Evolutionary conservation across 2,329 filamentous ascomycete genomes (phyloP).

Genomic region (Penicillium oxalicum): DNA sequence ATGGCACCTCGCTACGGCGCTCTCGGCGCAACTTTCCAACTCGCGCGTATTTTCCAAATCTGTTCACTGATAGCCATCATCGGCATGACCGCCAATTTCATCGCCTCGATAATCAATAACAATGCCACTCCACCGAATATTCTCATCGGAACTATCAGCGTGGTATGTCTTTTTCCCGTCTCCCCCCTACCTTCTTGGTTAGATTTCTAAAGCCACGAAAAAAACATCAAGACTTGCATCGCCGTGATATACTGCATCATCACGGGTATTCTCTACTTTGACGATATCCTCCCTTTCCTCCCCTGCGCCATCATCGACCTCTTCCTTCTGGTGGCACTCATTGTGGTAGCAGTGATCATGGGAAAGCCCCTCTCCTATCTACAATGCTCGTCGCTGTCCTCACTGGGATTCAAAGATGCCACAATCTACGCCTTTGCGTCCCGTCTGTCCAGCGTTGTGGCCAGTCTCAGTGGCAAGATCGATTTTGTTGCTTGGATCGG

Average conservation of each 20-base stretch:
- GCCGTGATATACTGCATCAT: constrained; percentile 73
- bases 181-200: not conserved
- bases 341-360: constrained; percentile 69
- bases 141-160: constrained; percentile 69
- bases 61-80: constrained; percentile 69
- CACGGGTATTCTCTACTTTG: constrained; percentile 74
- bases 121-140: constrained; percentile 63
- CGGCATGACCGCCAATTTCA: constrained; percentile 75
- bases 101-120: constrained; percentile 64
- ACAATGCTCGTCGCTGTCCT: constrained; percentile 57
- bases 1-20: constrained; percentile 52
- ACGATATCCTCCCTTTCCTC: constrained; percentile 68
- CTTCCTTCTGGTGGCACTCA: constrained; percentile 66
- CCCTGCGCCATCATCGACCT: constrained; percentile 61
- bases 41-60: constrained; percentile 64
- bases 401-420: constrained; percentile 41
- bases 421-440: constrained; percentile 51
- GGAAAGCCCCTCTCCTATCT: constrained; percentile 76
- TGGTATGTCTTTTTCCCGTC: constrained; percentile 55
- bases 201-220: no score
- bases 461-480: constrained; percentile 46
- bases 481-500: constrained; percentile 53
- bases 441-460: constrained; percentile 48
- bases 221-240: constrained; percentile 59
- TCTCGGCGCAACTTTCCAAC: constrained; percentile 71